Base-by-base conservation (phyloP, 1,284 basidiomycete genomes). In the Ustilago vetiveriae region DNA sequence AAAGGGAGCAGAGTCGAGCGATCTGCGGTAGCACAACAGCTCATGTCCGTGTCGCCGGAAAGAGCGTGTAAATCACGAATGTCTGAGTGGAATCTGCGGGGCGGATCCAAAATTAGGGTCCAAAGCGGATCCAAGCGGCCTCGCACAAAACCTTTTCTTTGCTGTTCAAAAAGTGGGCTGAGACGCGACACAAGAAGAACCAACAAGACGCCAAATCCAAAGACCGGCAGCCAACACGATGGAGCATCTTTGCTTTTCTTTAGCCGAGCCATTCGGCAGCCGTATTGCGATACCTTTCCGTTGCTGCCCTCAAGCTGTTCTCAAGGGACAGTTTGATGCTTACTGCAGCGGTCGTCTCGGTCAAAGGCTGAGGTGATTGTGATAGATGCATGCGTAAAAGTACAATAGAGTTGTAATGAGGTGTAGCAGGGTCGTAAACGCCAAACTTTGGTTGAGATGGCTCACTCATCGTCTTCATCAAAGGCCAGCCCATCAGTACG, bases 401-500 rank as follows among this genome's bases (percentile, higher is more conserved):
- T 64, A 64, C 60, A 64, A 26, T 16, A 21, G 22, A 17, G 37
- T 19, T 7, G 41, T 9, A 13, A 5, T 30, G 26, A 27, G n/a
- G 8, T n/a, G n/a, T n/a, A n/a, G n/a, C n/a, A n/a, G n/a, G n/a
- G n/a, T n/a, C n/a, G n/a, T n/a, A n/a, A n/a, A n/a, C n/a, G n/a
- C n/a, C n/a, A n/a, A n/a, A n/a, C n/a, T n/a, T n/a, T n/a, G n/a
- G n/a, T n/a, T n/a, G n/a, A n/a, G n/a, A n/a, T n/a, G n/a, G n/a
- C 36, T 53, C 48, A 63, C 21, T 46, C 63, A 10, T 73, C 74
- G n/a, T 72, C 56, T 19, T 76, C 69, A 16, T 62, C 60, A 33
- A 68, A 60, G 9, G 58, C 63, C 29, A 72, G 52, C 3, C 56
- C 58, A 21, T 74, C 63, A 1, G 63, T 54, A 14, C 53, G 44